Percentiles rank a stretch among this genome's conserved stretches.
These are phyloP conservation scores for Sherardia arvensis DNA, from an alignment of 257 asterid genomes.

Conservation along the genomic window DNA sequence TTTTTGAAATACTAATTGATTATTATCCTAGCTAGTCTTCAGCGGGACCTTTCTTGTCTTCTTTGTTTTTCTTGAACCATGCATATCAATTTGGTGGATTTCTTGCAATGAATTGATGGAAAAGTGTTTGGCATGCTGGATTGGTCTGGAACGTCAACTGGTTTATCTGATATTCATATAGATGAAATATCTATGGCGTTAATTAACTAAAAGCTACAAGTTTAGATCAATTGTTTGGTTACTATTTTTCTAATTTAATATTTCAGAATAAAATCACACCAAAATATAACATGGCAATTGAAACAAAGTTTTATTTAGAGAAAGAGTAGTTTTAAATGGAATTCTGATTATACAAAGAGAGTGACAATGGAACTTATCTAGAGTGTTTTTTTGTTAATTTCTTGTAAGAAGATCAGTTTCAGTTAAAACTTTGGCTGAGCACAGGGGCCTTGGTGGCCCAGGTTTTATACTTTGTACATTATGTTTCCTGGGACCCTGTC, in stretches of 20 bases:
- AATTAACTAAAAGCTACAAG: not conserved
- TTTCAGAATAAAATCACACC: not conserved
- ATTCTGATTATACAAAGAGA: not conserved
- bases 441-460: not conserved
- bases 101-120: not conserved
- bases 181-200: not conserved
- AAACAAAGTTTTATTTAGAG: not conserved
- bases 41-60: not conserved
- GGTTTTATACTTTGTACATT: not conserved
- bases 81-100: not conserved
- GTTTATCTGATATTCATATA: not conserved
- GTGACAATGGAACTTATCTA: too few relatives aligned
- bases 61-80: not conserved
- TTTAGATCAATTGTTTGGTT: not conserved
- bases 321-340: too few relatives aligned
- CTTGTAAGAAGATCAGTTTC: not conserved
- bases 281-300: not conserved
- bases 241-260: not conserved
- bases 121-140: too few relatives aligned
- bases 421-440: not conserved
- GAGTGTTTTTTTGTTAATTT: not conserved
- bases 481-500: conserved; percentile 1
- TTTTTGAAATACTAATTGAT: too few relatives aligned
- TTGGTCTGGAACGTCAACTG: not conserved
- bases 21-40: not conserved